phyloP scores from a whole-genome alignment of 768 basidiomycete species.

The Tulasnella sp. region DNA sequence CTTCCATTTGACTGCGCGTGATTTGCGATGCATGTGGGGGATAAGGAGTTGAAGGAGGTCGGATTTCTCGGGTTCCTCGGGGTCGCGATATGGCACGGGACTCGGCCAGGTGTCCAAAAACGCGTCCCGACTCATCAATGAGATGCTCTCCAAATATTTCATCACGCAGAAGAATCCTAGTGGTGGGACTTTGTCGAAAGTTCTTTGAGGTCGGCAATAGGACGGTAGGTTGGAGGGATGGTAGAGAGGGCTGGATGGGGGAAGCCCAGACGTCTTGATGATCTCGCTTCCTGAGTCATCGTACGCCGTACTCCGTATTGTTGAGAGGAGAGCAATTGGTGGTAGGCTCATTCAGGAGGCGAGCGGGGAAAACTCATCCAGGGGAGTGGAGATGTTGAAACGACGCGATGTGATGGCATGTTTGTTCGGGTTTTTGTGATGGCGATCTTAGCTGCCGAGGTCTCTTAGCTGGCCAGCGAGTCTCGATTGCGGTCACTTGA shows the following conservation, averaged over 20 bases:
- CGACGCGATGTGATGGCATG: background rate
- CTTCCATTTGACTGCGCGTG: slow-evolving; percentile 37
- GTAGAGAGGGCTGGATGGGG: slow-evolving; percentile 17
- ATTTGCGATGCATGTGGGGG: slow-evolving; percentile 30
- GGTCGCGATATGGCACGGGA: slow-evolving; percentile 17
- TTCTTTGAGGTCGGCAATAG: background rate
- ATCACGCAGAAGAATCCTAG: background rate
- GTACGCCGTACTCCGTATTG: slow-evolving; percentile 77
- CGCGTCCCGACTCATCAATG: background rate
- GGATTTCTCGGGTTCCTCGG: background rate
- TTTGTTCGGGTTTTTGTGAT: background rate
- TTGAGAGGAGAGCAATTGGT: slow-evolving; percentile 81
- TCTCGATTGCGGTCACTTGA: too few relatives aligned
- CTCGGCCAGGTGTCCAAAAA: slow-evolving; percentile 8
- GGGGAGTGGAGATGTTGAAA: background rate
- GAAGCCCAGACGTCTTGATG: slow-evolving; percentile 50
- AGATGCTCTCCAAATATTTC: background rate
- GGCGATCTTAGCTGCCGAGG: too few relatives aligned
- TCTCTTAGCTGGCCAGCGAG: too few relatives aligned
- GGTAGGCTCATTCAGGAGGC: slow-evolving; percentile 65
- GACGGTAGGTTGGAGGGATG: background rate
- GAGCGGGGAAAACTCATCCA: background rate
- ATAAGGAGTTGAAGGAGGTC: slow-evolving; percentile 32
- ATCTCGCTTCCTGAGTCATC: slow-evolving; percentile 88
- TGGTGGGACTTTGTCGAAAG: slow-evolving; percentile 12